Evolutionary conservation across 768 basidiomycete genomes (phyloP).

Genomic region (Clathrus columnatus): DNA sequence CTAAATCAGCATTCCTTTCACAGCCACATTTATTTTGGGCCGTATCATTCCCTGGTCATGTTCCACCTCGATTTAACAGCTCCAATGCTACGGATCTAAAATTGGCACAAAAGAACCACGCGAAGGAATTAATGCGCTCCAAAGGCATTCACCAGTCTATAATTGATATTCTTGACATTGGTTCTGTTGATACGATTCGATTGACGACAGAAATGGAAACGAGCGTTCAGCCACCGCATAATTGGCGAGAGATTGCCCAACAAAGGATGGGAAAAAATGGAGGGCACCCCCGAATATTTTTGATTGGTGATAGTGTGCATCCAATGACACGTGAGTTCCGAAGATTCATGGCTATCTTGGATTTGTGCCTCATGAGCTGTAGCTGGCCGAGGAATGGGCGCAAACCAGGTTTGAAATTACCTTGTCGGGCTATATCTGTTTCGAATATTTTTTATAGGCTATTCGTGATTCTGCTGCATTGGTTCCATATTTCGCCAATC

Average conservation of each 20-base stretch:
- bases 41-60: slow-evolving; percentile 8
- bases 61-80: not conserved
- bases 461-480: slow-evolving; percentile 2
- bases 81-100: not conserved
- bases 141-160: slow-evolving; percentile 5
- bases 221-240: slow-evolving; percentile 6
- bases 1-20: not conserved
- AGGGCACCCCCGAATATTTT: slow-evolving; percentile 5
- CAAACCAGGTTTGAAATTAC: slow-evolving; percentile 1
- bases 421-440: not conserved
- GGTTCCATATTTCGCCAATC: slow-evolving; percentile 2
- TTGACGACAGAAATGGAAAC: slow-evolving; percentile 9
- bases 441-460: not conserved
- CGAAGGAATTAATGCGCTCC: slow-evolving; percentile 8
- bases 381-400: slow-evolving; percentile 10
- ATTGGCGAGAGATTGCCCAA: slow-evolving; percentile 2
- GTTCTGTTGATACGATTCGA: slow-evolving; percentile 5
- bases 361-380: not conserved
- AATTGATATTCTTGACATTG: slow-evolving; percentile 8
- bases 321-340: slow-evolving; percentile 9
- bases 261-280: slow-evolving; percentile 6
- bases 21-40: slow-evolving; percentile 10
- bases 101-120: slow-evolving; percentile 2
- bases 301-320: slow-evolving; percentile 10
- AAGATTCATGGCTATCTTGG: not conserved